Percentiles rank a stretch among this genome's conserved stretches.
These are phyloP conservation scores for Acer campestre DNA, from an alignment of 345 rosid species.

Conservation along the genomic window DNA sequence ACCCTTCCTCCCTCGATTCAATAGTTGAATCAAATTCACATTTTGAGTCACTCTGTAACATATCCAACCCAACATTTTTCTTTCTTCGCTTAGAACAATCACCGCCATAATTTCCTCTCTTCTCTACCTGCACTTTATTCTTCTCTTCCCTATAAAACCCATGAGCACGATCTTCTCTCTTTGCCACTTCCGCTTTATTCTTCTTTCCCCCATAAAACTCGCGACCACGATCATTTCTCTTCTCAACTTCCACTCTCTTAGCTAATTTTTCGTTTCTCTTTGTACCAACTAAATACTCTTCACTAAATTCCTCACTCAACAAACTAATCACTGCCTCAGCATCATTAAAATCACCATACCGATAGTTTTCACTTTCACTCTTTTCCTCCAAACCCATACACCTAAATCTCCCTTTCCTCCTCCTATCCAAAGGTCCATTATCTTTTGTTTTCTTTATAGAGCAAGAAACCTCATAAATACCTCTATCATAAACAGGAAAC, in stretches of 20 bases:
- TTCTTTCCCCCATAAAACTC: conserved; percentile 37
- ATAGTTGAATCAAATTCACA: conserved; percentile 25
- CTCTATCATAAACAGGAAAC: conserved; percentile 36
- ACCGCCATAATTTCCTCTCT: conserved; percentile 30
- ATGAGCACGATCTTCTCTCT: conserved; percentile 33
- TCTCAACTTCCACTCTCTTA: conserved; percentile 47
- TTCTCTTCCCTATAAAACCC: conserved; percentile 33
- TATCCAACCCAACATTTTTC: conserved; percentile 33
- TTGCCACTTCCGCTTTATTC: conserved; percentile 31
- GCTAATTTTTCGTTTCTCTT: conserved; percentile 34
- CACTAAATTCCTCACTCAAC: conserved; percentile 67
- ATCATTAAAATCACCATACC: conserved; percentile 50
- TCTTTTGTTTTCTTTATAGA: conserved; percentile 30
- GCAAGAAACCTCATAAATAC: conserved; percentile 48
- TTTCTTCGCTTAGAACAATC: conserved; percentile 28
- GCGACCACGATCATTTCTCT: conserved; percentile 38
- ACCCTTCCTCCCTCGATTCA: conserved; percentile 32
- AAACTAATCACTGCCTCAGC: conserved; percentile 74
- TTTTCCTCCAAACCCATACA: conserved; percentile 38
- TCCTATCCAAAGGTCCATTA: conserved; percentile 29
- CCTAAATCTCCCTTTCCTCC: conserved; percentile 44
- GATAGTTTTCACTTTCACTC: conserved; percentile 22
- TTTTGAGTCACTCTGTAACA: conserved; percentile 35
- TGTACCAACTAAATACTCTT: conserved; percentile 34
- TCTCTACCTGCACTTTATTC: conserved; percentile 33